Evolutionary conservation across 352 stramenopile species (phyloP), one percentile per base, ranked within the genome.

Genomic region (Paralagenidium karlingii): DNA sequence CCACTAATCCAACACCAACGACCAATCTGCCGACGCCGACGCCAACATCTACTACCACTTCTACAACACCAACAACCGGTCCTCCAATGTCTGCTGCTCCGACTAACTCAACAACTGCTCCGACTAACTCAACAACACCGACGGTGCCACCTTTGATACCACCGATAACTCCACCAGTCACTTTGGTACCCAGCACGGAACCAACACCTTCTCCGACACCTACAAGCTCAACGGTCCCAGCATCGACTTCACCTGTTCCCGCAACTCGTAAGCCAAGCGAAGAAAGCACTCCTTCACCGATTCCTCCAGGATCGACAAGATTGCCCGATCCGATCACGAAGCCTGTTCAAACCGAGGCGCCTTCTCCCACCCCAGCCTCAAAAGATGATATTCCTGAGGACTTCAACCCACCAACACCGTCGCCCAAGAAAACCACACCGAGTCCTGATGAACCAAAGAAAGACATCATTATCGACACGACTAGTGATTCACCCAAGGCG

Each of bases 151-250:
- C 33, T 11, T 30, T 3, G 15, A 29, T 29, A 8, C 20, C 40
- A 3, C 21, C 46, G 12, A 10, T 34, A 8, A 39, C 39, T n/a
- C 22, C 7, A 9, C 24, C 31, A 33, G 11, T 11, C 11, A 32
- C 15, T 11, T 15, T 32, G 28, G 28, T 13, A 32, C 11, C 28
- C 15, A 32, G 11, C 11, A 15, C 13, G 15, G 9, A 13, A 9
- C 34, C 16, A 9, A 9, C 21, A n/a, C n/a, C n/a, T n/a, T n/a
- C n/a, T n/a, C n/a, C n/a, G n/a, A 39, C 33, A 43, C 11, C 32
- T 31, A 19, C 43, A 9, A 39, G 47, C 13, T 34, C 40, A 13
- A 50, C 27, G 9, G 38, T 8, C 20, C 28, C 32, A 8, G n/a
- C 20, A 24, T 34, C 19, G 34, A 27, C 6, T 13, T 32, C 38